A percentile compares a stretch with the other conserved stretches of the same genome.
Evolutionary conservation across 352 stramenopile species (phyloP).

Genomic region (Globisporangium parvum): DNA sequence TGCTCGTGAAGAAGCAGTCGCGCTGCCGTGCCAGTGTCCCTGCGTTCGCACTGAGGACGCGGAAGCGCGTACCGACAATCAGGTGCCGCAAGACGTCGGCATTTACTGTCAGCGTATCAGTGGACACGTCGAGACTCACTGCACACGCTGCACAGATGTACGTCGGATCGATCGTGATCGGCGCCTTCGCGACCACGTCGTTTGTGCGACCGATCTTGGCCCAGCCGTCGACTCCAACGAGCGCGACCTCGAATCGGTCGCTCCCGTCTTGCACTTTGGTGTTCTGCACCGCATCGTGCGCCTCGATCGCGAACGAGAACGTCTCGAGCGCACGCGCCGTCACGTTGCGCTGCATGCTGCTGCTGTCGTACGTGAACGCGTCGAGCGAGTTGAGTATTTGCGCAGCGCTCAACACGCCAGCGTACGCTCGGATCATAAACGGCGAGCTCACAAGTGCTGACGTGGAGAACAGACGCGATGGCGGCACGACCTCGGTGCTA

Average conservation of each 20-base stretch:
- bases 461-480: constrained; percentile 29
- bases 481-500: constrained; percentile 12
- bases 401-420: constrained; percentile 54
- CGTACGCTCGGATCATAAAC: constrained; percentile 65
- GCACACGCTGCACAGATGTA: constrained; percentile 55
- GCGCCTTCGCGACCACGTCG: constrained; percentile 38
- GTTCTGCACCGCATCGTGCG: constrained; percentile 76
- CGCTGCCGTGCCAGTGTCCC: constrained; percentile 39
- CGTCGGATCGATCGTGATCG: constrained; percentile 39
- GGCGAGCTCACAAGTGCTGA: constrained; percentile 41
- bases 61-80: constrained; percentile 50
- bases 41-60: constrained; percentile 52
- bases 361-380: constrained; percentile 22
- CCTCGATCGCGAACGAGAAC: constrained; percentile 74
- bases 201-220: constrained; percentile 83
- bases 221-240: constrained; percentile 83
- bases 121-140: constrained; percentile 30
- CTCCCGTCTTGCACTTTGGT: constrained; percentile 81
- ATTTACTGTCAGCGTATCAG: constrained; percentile 49
- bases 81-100: constrained; percentile 49
- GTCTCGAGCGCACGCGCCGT: constrained; percentile 33
- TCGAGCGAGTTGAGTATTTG: constrained; percentile 62
- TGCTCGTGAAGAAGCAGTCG: constrained; percentile 71
- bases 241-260: constrained; percentile 74
- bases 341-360: constrained; percentile 18